phyloP scores from a whole-genome alignment of 179 eudicot species.

The Gypsophila paniculata region DNA sequence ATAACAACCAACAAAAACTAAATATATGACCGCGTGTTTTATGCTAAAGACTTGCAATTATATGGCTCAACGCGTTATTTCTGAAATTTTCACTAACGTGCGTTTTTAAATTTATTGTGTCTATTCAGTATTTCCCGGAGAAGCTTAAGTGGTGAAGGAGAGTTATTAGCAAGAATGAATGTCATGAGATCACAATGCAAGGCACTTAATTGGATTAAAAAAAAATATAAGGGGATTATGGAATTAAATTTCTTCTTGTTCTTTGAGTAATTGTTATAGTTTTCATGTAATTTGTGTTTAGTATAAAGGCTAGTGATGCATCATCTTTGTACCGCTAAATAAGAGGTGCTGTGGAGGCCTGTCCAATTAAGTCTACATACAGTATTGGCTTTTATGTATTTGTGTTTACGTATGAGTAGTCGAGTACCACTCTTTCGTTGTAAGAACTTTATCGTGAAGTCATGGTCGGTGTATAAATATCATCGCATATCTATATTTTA shows the following conservation, averaged over 20 bases:
- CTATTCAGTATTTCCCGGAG: constrained; percentile 64
- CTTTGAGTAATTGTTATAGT: neutral
- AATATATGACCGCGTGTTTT: neutral
- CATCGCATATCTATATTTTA: too few relatives aligned
- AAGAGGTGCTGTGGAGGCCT: constrained; percentile 13
- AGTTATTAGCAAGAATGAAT: neutral
- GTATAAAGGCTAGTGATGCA: constrained; percentile 12
- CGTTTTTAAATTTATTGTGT: neutral
- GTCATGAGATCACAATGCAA: neutral
- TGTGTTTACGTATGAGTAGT: too few relatives aligned
- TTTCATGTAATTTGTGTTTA: constrained; percentile 1
- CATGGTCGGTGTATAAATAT: neutral
- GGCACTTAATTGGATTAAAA: neutral
- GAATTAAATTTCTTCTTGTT: neutral
- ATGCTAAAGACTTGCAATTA: too few relatives aligned
- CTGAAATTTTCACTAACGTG: too few relatives aligned
- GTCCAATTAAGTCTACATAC: neutral
- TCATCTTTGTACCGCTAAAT: constrained; percentile 5
- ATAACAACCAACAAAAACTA: neutral
- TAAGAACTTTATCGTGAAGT: neutral
- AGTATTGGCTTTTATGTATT: neutral
- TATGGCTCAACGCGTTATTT: too few relatives aligned
- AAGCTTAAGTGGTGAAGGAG: constrained; percentile 59
- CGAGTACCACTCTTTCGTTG: neutral
- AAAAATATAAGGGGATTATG: neutral